Base-by-base conservation (phyloP, 106 monocot genomes). In the Alisma plantagoaquatica region DNA sequence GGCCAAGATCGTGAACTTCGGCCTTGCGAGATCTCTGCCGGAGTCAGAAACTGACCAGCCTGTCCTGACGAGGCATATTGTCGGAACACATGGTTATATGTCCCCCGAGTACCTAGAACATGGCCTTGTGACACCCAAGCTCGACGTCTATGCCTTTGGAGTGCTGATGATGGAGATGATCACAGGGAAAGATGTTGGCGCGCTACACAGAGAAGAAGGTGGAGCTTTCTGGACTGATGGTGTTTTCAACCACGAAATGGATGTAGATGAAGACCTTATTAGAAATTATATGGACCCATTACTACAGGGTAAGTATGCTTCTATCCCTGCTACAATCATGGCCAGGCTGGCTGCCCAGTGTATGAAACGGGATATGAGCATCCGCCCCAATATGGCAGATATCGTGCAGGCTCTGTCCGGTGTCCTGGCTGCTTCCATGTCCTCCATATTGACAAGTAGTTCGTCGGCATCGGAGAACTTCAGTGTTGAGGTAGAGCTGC, bases 101-200 rank as follows among this genome's bases (percentile, higher is more conserved):
- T 67, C 81, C 4, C 71, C 76, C 0, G 81, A 81, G 72, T 81
- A 81, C 41, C 29, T 76, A 0, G 64, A 81, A 41, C 59, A 72
- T 31, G 76, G 72, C 23, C 38, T 73, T 33, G 55, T 73, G 2
- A 58, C 81, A 11, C 69, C 64, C 1, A 73, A 72, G 68, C 33
- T 72, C 26, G 81, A 81, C 47, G 75, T 76, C 1, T 76, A 67
- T 52, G 66, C 68, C 0, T 64, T 76, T 41, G 81, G 81, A 0
- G 60, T 73, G 20, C 65, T 77, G 33, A 49, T 82, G 29, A 8
- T 73, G 27, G 81, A 76, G 69, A 47, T 73, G n/a, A 12, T 82
- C 22, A 64, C 73, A 0, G 81, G 81, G 11, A 77, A 56, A 32
- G 60, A 61, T 14, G 72, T 31, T 17, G 10, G 1, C 23, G 5